phyloP scores from a whole-genome alignment of 768 basidiomycete species.

The Leccinum barrowsii region DNA sequence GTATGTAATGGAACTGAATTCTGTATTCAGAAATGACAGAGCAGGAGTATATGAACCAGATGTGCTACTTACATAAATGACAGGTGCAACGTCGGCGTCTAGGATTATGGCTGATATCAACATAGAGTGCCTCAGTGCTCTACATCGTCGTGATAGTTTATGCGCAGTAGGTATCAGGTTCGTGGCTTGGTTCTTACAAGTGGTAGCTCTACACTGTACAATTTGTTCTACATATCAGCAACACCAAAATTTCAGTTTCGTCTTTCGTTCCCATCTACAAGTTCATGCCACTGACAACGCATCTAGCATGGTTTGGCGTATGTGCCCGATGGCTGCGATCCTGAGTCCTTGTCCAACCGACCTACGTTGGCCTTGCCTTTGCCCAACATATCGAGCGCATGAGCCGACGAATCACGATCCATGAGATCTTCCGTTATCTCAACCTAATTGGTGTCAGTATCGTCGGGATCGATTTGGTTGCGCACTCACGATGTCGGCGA shows the following conservation, averaged over 20 bases:
- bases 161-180: not conserved
- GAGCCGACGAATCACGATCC: constrained; percentile 42
- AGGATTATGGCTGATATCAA: no score
- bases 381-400: constrained; percentile 48
- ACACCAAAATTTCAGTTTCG: not conserved
- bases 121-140: no score
- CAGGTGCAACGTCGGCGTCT: not conserved
- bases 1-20: constrained; percentile 28
- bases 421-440: constrained; percentile 61
- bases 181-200: not conserved
- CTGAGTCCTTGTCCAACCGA: constrained; percentile 48
- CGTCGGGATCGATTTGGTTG: not conserved
- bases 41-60: not conserved
- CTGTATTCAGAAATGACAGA: constrained; percentile 15
- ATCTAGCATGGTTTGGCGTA: constrained; percentile 63
- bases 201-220: not conserved
- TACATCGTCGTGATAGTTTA: constrained; percentile 29
- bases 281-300: not conserved
- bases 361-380: constrained; percentile 33
- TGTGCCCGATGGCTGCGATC: constrained; percentile 52
- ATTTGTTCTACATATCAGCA: not conserved
- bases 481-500: constrained; percentile 63
- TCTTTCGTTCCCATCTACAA: not conserved
- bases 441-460: constrained; percentile 37
- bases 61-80: constrained; percentile 1